These are phyloP conservation scores for Perkinsus marinus DNA, from an alignment of 169 alveolate species.

Conservation along the genomic window DNA sequence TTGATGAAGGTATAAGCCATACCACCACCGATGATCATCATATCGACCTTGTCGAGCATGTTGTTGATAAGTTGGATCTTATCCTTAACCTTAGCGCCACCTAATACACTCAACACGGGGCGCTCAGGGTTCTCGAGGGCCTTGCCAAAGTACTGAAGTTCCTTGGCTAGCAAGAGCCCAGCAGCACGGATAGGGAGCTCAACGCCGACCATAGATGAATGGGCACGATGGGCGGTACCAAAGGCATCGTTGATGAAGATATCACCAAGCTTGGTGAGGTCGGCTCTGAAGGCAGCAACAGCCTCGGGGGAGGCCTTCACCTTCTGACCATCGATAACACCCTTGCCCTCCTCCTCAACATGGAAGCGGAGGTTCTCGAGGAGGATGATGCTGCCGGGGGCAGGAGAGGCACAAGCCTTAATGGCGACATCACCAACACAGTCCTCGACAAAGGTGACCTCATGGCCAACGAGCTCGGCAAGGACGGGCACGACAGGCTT, in stretches of 20 bases:
- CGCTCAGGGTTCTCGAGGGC: constrained; percentile 80
- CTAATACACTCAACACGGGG: constrained; percentile 83
- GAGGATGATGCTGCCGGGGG: constrained; percentile 67
- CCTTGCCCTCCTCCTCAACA: constrained; percentile 85
- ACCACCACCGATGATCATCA: constrained; percentile 91
- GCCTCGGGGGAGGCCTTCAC: constrained; percentile 54
- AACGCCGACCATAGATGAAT: constrained; percentile 88
- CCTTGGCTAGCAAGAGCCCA: constrained; percentile 84
- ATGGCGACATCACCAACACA: constrained; percentile 80
- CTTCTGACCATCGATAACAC: constrained; percentile 62
- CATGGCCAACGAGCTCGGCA: constrained; percentile 48
- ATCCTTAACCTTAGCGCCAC: constrained; percentile 91
- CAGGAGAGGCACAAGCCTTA: constrained; percentile 43
- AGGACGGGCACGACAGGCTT: constrained; percentile 66
- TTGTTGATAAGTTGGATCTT: constrained; percentile 74
- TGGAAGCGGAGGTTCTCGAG: constrained; percentile 89
- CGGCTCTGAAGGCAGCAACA: constrained; percentile 64
- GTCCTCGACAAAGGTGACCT: constrained; percentile 68
- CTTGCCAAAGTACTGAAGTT: constrained; percentile 78
- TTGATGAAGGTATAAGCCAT: constrained; percentile 92
- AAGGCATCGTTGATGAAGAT: constrained; percentile 93
- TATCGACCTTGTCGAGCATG: constrained; percentile 74
- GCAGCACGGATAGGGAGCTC: constrained; percentile 72
- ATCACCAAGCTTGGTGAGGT: constrained; percentile 78
- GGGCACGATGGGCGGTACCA: constrained; percentile 97